Evolutionary conservation across 169 alveolate species (phyloP).

Genomic region (Plasmodium reichenowi): DNA sequence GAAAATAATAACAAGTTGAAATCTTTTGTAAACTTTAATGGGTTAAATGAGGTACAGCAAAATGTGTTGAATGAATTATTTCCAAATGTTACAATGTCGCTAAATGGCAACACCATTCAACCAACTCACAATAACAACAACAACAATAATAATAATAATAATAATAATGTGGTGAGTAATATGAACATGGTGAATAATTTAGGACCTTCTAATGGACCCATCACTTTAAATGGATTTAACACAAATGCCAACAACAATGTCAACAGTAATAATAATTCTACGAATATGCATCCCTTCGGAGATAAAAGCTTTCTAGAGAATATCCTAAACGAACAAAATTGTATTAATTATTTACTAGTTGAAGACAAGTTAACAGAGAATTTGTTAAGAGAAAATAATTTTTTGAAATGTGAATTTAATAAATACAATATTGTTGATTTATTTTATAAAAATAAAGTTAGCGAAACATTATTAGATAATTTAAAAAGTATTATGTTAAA

Average conservation of each 20-base stretch:
- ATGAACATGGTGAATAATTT: background rate
- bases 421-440: conserved; percentile 24
- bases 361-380: conserved; percentile 71
- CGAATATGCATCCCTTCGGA: too few relatives aligned
- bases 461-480: conserved; percentile 4
- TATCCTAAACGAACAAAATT: conserved; percentile 39
- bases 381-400: conserved; percentile 55
- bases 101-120: too few relatives aligned
- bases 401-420: conserved; percentile 50
- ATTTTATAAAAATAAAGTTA: conserved; percentile 27
- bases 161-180: background rate
- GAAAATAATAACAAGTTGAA: conserved; percentile 17
- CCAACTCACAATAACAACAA: too few relatives aligned
- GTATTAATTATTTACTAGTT: conserved; percentile 29
- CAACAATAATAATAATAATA: too few relatives aligned
- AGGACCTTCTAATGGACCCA: too few relatives aligned
- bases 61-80: background rate
- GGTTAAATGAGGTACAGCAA: background rate
- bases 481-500: conserved; percentile 32
- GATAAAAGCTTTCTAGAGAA: conserved; percentile 3
- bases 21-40: conserved; percentile 10
- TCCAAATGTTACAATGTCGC: too few relatives aligned
- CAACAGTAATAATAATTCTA: too few relatives aligned
- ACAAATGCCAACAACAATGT: too few relatives aligned
- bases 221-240: too few relatives aligned